These are phyloP conservation scores for Venustampulla echinocandica DNA, from an alignment of 495 filamentous ascomycete species.

Conservation along the genomic window DNA sequence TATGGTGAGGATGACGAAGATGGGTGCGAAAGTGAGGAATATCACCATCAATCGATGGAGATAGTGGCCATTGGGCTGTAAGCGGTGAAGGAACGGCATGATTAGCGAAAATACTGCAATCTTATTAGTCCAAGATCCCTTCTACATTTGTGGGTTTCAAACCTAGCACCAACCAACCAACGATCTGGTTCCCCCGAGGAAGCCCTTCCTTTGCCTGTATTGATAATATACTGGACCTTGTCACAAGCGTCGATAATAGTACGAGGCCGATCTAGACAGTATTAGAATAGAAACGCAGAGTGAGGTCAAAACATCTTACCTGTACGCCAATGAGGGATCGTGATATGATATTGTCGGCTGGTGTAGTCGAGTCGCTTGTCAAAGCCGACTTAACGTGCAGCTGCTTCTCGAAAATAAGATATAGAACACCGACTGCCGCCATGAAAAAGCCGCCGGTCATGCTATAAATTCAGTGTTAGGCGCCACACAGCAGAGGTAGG, in stretches of 20 bases:
- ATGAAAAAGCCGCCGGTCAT: constrained; percentile 70
- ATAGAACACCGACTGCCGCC: constrained; percentile 67
- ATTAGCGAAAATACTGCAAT: constrained; percentile 61
- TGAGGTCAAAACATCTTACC: constrained; percentile 8
- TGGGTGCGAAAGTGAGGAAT: constrained; percentile 88
- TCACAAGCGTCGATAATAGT: constrained; percentile 75
- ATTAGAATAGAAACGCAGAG: constrained; percentile 9
- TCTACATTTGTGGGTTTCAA: no score
- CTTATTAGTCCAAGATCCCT: no score
- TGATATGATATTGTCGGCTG: constrained; percentile 14
- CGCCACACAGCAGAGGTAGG: neutral
- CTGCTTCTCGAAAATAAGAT: constrained; percentile 71
- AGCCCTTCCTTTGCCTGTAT: constrained; percentile 81
- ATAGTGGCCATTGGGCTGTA: constrained; percentile 80
- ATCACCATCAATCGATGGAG: constrained; percentile 82
- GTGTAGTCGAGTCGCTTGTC: constrained; percentile 13
- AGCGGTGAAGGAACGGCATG: constrained; percentile 70
- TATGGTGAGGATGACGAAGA: constrained; percentile 93
- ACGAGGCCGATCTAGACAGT: constrained; percentile 62
- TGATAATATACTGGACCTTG: constrained; percentile 68
- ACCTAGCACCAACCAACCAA: constrained; percentile 82
- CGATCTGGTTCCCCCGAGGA: constrained; percentile 78
- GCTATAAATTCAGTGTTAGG: constrained; percentile 32
- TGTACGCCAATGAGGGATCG: constrained; percentile 25
- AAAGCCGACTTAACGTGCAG: constrained; percentile 39